phyloP scores from a whole-genome alignment of 1,139 yeast species.

The Debaryomyces robertsiae region DNA sequence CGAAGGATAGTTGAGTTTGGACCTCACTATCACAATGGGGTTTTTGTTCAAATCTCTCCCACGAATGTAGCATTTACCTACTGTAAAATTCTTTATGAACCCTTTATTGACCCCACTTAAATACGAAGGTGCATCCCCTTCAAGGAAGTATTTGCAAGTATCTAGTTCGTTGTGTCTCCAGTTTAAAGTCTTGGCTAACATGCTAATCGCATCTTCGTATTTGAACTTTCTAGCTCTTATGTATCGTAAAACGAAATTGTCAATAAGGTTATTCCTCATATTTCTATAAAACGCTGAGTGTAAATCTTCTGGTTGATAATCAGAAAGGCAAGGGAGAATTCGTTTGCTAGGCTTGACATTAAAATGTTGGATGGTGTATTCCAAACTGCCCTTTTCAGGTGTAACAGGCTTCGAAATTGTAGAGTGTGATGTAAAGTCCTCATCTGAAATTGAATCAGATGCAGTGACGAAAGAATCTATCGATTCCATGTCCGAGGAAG shows the following conservation, averaged over 20 bases:
- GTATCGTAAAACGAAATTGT: conserved; percentile 39
- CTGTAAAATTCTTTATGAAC: conserved; percentile 39
- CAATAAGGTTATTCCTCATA: conserved; percentile 37
- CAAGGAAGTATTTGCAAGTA: conserved; percentile 36
- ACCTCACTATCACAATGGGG: conserved; percentile 44
- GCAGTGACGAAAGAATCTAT: conserved; percentile 45
- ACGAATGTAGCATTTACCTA: conserved; percentile 42
- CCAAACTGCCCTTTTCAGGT: neutral
- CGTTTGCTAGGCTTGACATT: conserved; percentile 6
- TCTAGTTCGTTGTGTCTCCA: conserved; percentile 40
- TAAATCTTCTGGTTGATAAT: conserved; percentile 28
- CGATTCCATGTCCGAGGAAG: conserved; percentile 27
- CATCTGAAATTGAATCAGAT: conserved; percentile 32
- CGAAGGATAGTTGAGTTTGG: conserved; percentile 42
- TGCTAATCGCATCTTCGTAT: conserved; percentile 32
- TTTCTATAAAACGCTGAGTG: conserved; percentile 28
- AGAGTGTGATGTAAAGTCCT: conserved; percentile 7
- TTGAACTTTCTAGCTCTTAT: conserved; percentile 49
- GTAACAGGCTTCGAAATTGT: conserved; percentile 10
- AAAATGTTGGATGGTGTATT: neutral
- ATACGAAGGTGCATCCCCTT: conserved; percentile 45
- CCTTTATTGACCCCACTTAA: conserved; percentile 35
- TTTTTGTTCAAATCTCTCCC: conserved; percentile 43
- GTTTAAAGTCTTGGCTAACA: conserved; percentile 40
- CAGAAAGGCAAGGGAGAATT: conserved; percentile 21